Evolutionary conservation across 169 alveolate species (phyloP), one percentile per base, ranked within the genome.

Genomic region (Pseudocohnilembus persalinus): DNA sequence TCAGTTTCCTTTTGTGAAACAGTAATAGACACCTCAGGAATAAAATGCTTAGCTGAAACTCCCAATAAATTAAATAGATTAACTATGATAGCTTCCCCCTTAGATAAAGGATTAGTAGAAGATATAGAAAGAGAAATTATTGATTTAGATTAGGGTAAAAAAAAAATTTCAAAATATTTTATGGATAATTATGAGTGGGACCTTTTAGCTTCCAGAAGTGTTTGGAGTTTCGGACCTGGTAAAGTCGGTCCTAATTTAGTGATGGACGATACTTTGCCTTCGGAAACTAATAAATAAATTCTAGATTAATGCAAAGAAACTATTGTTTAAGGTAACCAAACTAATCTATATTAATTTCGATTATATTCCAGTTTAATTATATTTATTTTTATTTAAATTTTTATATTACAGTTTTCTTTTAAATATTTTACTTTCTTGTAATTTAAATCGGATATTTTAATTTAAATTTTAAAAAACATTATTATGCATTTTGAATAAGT

Each of bases 211-310:
- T 95, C 99, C 28, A 89, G 98, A 68, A 96, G 99, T 30, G 92
- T 99, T 1, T 99, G 99, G 99, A 99, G 99, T 29, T 99, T 99
- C 88, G 99, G 99, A 0, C 99, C 99, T 24, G 98, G 96, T 65
- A 89, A 88, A 49, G 82, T 91, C 31, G 98, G 99, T 25, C 98
- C 99, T 30, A 98, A 98, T 87, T 95, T 98, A 15, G 93, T 99
- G 64, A 89, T 98, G 29, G 99, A 99, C 91, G 99, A 99, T 82
- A 96, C 99, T n/a, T 89, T 98, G 68, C 99, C 99, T 28, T 91
- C 94, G 26, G 99, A 98, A 89, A 98, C 96, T 25, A 98, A 97
- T 74, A 95, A 91, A 35, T 89, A 90, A 26, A 83, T 92, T 35
- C 90, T 97, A 73, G 88, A 88, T 81, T 83, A 92, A 64, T 91